A percentile compares a stretch with the other conserved stretches of the same genome.
Conservation (phyloP, 2,329 filamentous ascomycete genomes). For the Monascus ruber region DNA sequence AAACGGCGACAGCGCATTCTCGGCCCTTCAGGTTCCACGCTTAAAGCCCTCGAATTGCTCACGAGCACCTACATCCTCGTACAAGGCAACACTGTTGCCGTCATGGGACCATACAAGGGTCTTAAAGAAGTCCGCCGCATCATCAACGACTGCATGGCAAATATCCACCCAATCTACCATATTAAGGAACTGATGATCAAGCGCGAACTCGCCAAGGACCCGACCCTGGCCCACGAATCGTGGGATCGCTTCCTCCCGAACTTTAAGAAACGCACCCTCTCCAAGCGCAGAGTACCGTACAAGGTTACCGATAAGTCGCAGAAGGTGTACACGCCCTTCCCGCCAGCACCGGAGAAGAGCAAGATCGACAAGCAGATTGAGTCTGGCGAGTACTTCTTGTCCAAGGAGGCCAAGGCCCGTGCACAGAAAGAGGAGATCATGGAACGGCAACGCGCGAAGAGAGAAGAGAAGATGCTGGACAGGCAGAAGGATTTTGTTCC, state of each 20-base stretch:
- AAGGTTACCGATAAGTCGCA: conserved; percentile 87
- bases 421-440: conserved; percentile 66
- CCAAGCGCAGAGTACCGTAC: conserved; percentile 68
- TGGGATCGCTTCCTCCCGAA: conserved; percentile 96
- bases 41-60: conserved; percentile 87
- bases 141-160: conserved; percentile 92
- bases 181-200: conserved; percentile 97
- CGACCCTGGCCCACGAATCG: conserved; percentile 71
- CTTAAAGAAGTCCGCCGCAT: conserved; percentile 84
- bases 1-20: conserved; percentile 89
- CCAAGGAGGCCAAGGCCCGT: conserved; percentile 83
- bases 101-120: conserved; percentile 86
- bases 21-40: conserved; percentile 78
- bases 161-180: conserved; percentile 80
- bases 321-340: conserved; percentile 95
- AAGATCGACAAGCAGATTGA: conserved; percentile 98
- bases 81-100: conserved; percentile 88
- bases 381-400: conserved; percentile 90
- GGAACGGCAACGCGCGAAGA: conserved; percentile 76
- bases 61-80: conserved; percentile 90
- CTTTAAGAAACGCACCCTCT: conserved; percentile 88
- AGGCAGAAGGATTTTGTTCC: conserved; percentile 77
- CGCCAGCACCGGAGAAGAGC: conserved; percentile 93
- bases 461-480: conserved; percentile 77
- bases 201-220: conserved; percentile 80